phyloP scores from a whole-genome alignment of 257 asterid species.

The Solanum clarkiae region DNA sequence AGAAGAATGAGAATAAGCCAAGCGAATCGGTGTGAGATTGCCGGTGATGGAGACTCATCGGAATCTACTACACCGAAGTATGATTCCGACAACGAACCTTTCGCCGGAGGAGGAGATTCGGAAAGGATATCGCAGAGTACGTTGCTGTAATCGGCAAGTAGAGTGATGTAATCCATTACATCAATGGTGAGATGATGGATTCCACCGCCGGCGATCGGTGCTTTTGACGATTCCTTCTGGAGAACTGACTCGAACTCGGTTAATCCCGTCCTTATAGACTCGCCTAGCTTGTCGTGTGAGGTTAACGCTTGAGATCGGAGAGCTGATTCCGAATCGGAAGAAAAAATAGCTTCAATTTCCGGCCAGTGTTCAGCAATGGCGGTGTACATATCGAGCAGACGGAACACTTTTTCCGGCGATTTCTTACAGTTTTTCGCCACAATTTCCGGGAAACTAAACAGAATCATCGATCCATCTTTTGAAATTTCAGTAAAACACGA shows the following conservation, averaged over 20 bases:
- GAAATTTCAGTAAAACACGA: conserved; percentile 54
- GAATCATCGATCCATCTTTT: conserved; percentile 43
- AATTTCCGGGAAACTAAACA: conserved; percentile 59
- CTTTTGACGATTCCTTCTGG: conserved; percentile 48
- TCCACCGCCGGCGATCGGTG: conserved; percentile 52
- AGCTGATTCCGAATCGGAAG: conserved; percentile 26
- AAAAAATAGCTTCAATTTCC: conserved; percentile 61
- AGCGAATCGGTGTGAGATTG: conserved; percentile 39
- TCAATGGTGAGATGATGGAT: conserved; percentile 46
- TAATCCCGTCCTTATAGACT: conserved; percentile 24
- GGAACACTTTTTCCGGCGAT: conserved; percentile 49
- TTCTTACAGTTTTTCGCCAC: conserved; percentile 33
- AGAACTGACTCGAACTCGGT: conserved; percentile 43
- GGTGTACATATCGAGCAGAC: conserved; percentile 66
- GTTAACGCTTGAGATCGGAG: conserved; percentile 37
- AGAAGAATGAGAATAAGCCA: conserved; percentile 57
- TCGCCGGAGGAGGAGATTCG: conserved; percentile 27
- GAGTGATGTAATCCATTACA: conserved; percentile 42
- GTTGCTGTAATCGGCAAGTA: conserved; percentile 61
- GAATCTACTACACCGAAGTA: conserved; percentile 38
- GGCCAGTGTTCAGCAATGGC: conserved; percentile 52
- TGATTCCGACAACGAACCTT: conserved; percentile 25
- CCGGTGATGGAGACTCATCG: conserved; percentile 36
- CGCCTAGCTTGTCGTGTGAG: conserved; percentile 43
- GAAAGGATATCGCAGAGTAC: conserved; percentile 32